Percentiles rank a stretch among this genome's conserved stretches.
Evolutionary conservation across 306 rosid species (phyloP).

Genomic region (Glycine tomentella): DNA sequence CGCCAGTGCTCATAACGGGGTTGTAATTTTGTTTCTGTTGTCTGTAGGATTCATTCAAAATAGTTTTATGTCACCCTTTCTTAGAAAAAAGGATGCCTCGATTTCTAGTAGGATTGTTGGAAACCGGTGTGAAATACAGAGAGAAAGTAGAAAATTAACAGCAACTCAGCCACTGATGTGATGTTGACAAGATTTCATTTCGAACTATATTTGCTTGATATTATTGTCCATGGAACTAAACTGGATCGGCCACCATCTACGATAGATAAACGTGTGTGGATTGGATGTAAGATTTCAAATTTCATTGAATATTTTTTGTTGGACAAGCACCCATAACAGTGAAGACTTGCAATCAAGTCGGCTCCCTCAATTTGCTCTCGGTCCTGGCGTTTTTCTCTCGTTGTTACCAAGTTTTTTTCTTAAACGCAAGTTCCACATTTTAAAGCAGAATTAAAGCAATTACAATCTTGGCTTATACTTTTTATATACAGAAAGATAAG

Average conservation of each 20-base stretch:
- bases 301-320: not conserved
- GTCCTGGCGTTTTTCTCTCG: not conserved
- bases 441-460: not conserved
- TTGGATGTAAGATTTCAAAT: not conserved
- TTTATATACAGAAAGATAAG: not conserved
- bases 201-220: too few relatives aligned
- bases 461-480: not conserved
- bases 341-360: not conserved
- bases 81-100: not conserved
- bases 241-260: too few relatives aligned
- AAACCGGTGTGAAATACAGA: not conserved
- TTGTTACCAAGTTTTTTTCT: too few relatives aligned
- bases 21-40: not conserved
- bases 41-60: not conserved
- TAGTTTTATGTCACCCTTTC: too few relatives aligned
- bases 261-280: not conserved
- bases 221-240: too few relatives aligned
- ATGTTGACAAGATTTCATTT: too few relatives aligned
- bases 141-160: not conserved
- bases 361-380: not conserved
- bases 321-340: not conserved
- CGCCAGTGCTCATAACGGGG: not conserved
- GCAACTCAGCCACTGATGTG: too few relatives aligned
- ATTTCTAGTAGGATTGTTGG: not conserved
- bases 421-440: not conserved